Base-by-base conservation (phyloP, 495 filamentous ascomycete genomes). In the Neurospora sp. region DNA sequence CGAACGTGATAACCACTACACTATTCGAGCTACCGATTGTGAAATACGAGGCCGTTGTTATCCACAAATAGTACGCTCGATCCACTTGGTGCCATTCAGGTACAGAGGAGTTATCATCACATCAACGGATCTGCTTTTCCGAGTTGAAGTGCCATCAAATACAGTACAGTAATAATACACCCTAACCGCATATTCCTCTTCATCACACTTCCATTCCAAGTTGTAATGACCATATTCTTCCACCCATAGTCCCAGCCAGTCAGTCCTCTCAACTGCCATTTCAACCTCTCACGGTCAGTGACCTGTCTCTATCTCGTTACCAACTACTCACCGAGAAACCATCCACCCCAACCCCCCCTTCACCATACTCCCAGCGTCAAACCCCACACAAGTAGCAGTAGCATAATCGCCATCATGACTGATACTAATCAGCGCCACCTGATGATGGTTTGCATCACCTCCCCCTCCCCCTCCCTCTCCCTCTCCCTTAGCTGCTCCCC, bases 381-480 rank as follows among this genome's bases (percentile, higher is more conserved):
- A 75, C 18, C 76, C 79, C 10, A 81, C 59, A 40, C 81, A 84
- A 22, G 73, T 71, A 9, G 80, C 81, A 20, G 77, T 76, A 2
- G 82, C 79, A 65, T 81, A 84, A 3, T 79, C 77, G 4, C 76
- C 77, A 53, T 84, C 82, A 53, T 84, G 82, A 38, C 78, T 81
- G 42, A 84, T 84, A 45, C 81, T 84, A 3, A 84, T 44, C 53
- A 69, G 70, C 18, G 75, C 81, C 68, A 75, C 70, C 69, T 76
- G 75, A 14, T 76, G 69, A 4, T 31, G 31, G 3, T 48, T n/a
- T 42, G 10, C 41, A 12, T 39, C 69, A 20, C 41, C 6, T 10
- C n/a, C n/a, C n/a, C n/a, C n/a, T n/a, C 9, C 31, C 0, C 9
- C 71, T 5, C 41, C 68, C 9, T 69, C 69, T 41, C 31, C 31